phyloP scores from a whole-genome alignment of 208 protist species.

The Trypanosoma brucei region DNA sequence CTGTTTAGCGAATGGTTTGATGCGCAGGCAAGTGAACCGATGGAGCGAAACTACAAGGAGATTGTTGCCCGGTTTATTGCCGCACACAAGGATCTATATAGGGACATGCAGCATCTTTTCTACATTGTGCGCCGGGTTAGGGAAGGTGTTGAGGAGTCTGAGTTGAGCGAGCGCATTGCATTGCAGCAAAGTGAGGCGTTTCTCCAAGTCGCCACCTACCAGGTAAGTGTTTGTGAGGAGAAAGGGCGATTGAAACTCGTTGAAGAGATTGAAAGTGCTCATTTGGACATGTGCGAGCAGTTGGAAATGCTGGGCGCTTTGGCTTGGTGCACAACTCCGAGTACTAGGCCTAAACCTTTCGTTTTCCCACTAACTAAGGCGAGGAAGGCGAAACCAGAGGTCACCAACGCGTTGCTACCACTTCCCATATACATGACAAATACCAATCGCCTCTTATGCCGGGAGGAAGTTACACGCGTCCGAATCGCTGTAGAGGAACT shows the following conservation, averaged over 20 bases:
- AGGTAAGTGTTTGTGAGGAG: slow-evolving; percentile 9
- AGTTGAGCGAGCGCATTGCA: slow-evolving; percentile 1
- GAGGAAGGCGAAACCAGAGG: not conserved
- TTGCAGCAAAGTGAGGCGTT: slow-evolving; percentile 12
- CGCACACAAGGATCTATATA: slow-evolving; percentile 14
- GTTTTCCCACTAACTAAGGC: not conserved
- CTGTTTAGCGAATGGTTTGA: slow-evolving; percentile 34
- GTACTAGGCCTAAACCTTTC: not conserved
- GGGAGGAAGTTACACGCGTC: slow-evolving; percentile 22
- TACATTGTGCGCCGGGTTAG: slow-evolving; percentile 22
- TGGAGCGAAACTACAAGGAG: slow-evolving; percentile 28
- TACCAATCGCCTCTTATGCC: slow-evolving; percentile 10
- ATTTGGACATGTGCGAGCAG: not conserved
- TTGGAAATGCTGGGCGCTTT: slow-evolving; percentile 6
- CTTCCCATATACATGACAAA: slow-evolving; percentile 1
- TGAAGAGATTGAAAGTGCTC: slow-evolving; percentile 3
- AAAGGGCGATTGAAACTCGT: slow-evolving; percentile 10
- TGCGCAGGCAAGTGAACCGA: slow-evolving; percentile 17
- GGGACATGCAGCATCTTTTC: slow-evolving; percentile 22
- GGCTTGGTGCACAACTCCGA: not conserved
- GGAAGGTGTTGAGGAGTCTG: slow-evolving; percentile 23
- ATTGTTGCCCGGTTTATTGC: slow-evolving; percentile 29
- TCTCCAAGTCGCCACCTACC: slow-evolving; percentile 8
- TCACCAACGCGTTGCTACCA: not conserved
- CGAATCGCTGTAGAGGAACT: slow-evolving; percentile 11